Conservation (phyloP, 2,329 filamentous ascomycete genomes). For the Penicillium sclerotigenum region DNA sequence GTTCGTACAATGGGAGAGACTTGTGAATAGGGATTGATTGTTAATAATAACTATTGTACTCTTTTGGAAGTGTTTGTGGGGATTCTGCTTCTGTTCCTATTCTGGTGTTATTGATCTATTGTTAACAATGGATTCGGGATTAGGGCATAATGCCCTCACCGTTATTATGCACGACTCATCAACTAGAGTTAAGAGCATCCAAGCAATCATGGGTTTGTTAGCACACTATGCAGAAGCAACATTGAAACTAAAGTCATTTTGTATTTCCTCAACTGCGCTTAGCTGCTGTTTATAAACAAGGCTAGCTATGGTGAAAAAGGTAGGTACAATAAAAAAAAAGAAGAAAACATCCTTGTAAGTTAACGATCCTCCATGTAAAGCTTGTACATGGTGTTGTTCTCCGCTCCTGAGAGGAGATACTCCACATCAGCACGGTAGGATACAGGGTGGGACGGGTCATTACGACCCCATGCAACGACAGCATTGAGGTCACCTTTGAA, state of each 20-base stretch:
- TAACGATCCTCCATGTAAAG: not conserved
- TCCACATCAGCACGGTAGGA: constrained; percentile 7
- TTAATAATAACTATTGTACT: not conserved
- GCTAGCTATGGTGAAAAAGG: not conserved
- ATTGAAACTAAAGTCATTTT: not conserved
- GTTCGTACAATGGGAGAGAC: constrained; percentile 4
- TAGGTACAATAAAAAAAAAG: not conserved
- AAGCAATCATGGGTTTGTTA: not conserved
- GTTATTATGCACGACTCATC: not conserved
- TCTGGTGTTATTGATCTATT: not conserved
- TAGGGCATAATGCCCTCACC: not conserved
- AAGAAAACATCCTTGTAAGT: not conserved
- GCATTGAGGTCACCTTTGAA: constrained; percentile 20
- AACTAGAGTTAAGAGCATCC: not conserved
- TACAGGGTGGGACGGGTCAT: not conserved
- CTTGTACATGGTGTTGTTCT: not conserved
- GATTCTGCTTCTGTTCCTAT: not conserved
- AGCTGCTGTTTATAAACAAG: not conserved
- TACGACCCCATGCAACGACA: not conserved
- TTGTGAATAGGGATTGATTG: not conserved
- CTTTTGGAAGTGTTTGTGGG: not conserved
- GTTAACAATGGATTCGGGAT: not conserved
- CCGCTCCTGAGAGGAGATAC: constrained; percentile 5
- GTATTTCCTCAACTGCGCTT: not conserved
- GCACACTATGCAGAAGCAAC: not conserved